A percentile compares a stretch with the other conserved stretches of the same genome.
Evolutionary conservation across 2,329 filamentous ascomycete species (phyloP).

Genomic region (Calonectria pauciramosa): DNA sequence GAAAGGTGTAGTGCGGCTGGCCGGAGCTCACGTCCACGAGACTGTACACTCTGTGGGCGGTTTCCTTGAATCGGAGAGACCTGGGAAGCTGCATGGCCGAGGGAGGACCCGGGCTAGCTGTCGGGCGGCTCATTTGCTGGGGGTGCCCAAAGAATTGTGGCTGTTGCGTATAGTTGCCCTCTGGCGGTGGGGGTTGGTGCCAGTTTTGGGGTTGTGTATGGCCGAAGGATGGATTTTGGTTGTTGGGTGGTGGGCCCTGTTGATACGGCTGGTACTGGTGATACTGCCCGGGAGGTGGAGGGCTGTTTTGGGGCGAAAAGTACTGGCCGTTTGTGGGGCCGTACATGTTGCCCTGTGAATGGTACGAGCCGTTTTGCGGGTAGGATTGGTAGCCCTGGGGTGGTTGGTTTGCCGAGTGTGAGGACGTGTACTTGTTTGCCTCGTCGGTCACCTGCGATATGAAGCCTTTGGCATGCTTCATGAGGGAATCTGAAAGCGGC

Average conservation of each 20-base stretch:
- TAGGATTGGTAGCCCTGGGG: background rate
- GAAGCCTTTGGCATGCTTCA: background rate
- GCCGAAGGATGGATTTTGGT: background rate
- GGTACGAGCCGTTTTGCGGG: background rate
- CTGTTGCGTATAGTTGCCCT: background rate
- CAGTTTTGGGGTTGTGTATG: background rate
- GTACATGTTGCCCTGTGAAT: background rate
- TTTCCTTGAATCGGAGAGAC: background rate
- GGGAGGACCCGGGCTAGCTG: background rate
- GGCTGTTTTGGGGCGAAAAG: background rate
- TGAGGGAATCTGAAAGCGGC: background rate
- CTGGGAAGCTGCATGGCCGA: background rate
- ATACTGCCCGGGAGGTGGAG: background rate
- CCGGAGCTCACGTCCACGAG: background rate
- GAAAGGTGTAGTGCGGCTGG: background rate
- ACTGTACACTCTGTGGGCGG: background rate
- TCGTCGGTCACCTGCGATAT: background rate
- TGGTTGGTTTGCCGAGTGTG: background rate
- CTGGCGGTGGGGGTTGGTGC: background rate
- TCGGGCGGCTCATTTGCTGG: background rate
- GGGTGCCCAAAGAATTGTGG: background rate
- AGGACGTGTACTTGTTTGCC: background rate
- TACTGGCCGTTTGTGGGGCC: background rate
- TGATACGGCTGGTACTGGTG: background rate
- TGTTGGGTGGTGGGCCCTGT: background rate